A percentile compares a stretch with the other conserved stretches of the same genome.
Conservation (phyloP, 768 basidiomycete species). For the Boletus insuetus region DNA sequence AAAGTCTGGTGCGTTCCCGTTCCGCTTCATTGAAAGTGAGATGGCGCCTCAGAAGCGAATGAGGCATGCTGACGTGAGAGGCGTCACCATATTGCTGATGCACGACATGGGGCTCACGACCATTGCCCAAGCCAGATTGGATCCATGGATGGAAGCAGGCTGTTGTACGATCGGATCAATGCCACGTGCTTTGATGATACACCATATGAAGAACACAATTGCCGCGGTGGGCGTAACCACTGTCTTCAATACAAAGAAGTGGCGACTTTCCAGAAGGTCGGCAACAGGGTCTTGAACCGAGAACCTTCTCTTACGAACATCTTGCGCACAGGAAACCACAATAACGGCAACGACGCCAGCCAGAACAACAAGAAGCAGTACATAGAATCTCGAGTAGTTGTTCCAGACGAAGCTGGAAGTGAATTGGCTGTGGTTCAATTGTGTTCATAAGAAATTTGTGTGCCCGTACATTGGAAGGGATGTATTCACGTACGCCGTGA, state of each 20-base stretch:
- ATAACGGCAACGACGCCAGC: slow-evolving; percentile 72
- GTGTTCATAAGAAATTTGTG: slow-evolving; percentile 5
- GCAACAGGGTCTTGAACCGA: neutral
- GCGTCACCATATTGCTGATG: slow-evolving; percentile 77
- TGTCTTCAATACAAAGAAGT: slow-evolving; percentile 79
- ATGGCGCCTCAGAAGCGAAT: slow-evolving; percentile 7
- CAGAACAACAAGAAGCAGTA: slow-evolving; percentile 88
- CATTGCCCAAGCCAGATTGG: slow-evolving; percentile 74
- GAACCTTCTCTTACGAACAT: slow-evolving; percentile 46
- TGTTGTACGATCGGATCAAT: slow-evolving; percentile 73
- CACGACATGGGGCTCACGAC: slow-evolving; percentile 69
- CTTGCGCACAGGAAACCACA: slow-evolving; percentile 82
- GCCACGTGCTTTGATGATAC: slow-evolving; percentile 72
- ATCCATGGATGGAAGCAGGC: slow-evolving; percentile 60
- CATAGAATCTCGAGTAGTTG: slow-evolving; percentile 70
- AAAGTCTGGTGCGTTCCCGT: slow-evolving; percentile 74
- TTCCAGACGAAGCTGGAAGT: slow-evolving; percentile 72
- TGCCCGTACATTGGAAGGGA: neutral
- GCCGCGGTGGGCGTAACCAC: slow-evolving; percentile 69
- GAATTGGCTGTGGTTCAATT: slow-evolving; percentile 50
- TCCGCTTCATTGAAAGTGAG: slow-evolving; percentile 15
- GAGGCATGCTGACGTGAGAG: slow-evolving; percentile 51
- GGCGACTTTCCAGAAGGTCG: slow-evolving; percentile 45
- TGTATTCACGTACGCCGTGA: slow-evolving; percentile 48
- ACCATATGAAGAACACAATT: slow-evolving; percentile 74